These are phyloP conservation scores for Dactylis glomerata DNA, from an alignment of 176 grass and related monocot species.

Conservation along the genomic window DNA sequence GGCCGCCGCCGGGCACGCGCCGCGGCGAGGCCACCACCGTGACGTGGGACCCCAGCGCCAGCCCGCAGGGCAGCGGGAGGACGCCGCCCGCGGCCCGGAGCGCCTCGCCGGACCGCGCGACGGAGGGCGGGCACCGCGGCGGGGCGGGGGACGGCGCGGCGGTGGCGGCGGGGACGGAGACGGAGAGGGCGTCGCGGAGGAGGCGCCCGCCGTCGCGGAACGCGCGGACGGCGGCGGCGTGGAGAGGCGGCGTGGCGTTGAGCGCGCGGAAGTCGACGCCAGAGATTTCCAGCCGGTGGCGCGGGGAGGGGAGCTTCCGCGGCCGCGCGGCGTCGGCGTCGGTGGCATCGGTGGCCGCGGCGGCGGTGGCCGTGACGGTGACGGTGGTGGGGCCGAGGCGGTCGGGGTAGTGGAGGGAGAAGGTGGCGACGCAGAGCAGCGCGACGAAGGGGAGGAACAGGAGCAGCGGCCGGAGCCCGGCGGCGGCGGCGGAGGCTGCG, in stretches of 20 bases:
- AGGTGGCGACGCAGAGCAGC: constrained; percentile 38
- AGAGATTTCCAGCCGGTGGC: constrained; percentile 4
- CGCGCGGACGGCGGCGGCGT: constrained; percentile 16
- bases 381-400: constrained; percentile 12
- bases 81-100: not conserved
- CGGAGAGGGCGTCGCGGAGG: constrained; percentile 31
- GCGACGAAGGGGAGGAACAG: constrained; percentile 35
- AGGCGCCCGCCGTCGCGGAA: constrained; percentile 21
- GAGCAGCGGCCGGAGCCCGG: constrained; percentile 17
- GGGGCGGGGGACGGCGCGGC: not conserved
- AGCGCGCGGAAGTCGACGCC: constrained; percentile 9
- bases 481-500: not conserved
- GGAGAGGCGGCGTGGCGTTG: constrained; percentile 10
- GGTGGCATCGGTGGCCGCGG: not conserved
- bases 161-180: not conserved
- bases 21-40: constrained; percentile 72
- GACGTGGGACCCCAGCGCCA: constrained; percentile 74
- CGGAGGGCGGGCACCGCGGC: constrained; percentile 49
- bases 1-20: not conserved
- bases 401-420: constrained; percentile 27
- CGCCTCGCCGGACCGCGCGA: not conserved
- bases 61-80: constrained; percentile 65
- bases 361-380: constrained; percentile 2
- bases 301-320: not conserved
- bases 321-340: not conserved